Conservation (phyloP, 805 yeast genomes). For the Ogataea pini region DNA sequence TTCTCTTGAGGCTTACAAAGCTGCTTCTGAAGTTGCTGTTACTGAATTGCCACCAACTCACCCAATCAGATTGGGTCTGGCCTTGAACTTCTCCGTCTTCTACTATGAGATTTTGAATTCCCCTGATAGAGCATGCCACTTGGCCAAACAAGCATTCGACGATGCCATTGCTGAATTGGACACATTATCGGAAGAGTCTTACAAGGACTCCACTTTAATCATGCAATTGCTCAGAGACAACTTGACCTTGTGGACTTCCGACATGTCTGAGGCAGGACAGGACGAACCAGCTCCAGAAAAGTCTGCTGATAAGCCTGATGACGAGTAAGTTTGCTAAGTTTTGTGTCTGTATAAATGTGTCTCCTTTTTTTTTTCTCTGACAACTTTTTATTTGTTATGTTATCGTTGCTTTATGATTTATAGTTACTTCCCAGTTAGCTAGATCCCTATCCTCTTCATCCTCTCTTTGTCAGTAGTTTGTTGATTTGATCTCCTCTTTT, state of each 20-base stretch:
- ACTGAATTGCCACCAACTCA: conserved; percentile 98
- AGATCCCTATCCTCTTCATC: conserved; percentile 17
- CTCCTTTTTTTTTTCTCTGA: conserved; percentile 14
- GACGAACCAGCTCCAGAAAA: conserved; percentile 49
- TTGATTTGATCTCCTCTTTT: not conserved
- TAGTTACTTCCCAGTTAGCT: conserved; percentile 23
- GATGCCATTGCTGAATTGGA: conserved; percentile 99
- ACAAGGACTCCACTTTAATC: conserved; percentile 96
- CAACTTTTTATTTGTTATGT: conserved; percentile 17
- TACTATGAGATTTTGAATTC: conserved; percentile 97
- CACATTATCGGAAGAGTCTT: conserved; percentile 95
- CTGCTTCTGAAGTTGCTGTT: conserved; percentile 96
- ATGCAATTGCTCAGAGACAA: conserved; percentile 99
- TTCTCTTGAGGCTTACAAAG: conserved; percentile 90
- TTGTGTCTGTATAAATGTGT: conserved; percentile 27
- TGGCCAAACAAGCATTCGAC: conserved; percentile 98
- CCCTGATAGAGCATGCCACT: conserved; percentile 98
- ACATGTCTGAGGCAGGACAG: conserved; percentile 80
- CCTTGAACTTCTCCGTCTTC: conserved; percentile 95
- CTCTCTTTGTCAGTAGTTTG: conserved; percentile 11
- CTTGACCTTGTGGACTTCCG: conserved; percentile 96
- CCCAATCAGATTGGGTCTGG: conserved; percentile 97
- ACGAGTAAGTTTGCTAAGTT: conserved; percentile 28
- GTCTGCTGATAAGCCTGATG: conserved; percentile 33
- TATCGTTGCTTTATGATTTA: conserved; percentile 27